Evolutionary conservation across 2,329 filamentous ascomycete genomes (phyloP), one percentile per base, ranked within the genome.

Genomic region (Colletotrichum trifolii): DNA sequence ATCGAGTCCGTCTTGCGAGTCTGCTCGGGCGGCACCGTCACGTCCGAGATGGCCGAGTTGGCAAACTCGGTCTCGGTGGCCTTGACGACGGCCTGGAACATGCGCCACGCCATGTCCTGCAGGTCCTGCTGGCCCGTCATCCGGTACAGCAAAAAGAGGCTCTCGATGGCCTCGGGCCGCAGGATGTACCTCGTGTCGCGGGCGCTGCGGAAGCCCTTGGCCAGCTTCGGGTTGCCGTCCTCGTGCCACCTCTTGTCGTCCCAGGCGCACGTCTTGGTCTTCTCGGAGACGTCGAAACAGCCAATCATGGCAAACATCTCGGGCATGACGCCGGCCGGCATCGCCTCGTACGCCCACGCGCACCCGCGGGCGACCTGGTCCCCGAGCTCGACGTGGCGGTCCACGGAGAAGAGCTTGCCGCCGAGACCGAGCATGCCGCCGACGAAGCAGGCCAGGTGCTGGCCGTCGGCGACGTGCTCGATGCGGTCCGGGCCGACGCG

Each of bases 131-230:
- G 75, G 1, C 81, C 84, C 0, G 83, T 86, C 53, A 85, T 78
- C 15, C 84, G 80, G 68, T 85, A 86, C 69, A 86, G 77, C 49
- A 85, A 70, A 63, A 87, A 87, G 11, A 87, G 76, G 68, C 81
- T 83, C 73, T 85, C 83, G 46, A 85, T 80, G n/a, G 82, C 83
- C 67, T 85, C 82, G 0, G 82, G 82, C 0, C 84, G 75, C 17
- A 87, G 75, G 10, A 83, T 74, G 60, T 87, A 86, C 4, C 80
- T 78, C 0, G 83, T 73, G 56, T 86, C 83, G 0, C 76, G 81
- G 9, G 78, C 78, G 68, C 88, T 85, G 53, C 83, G 88, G 74
- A 92, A 93, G 0, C 92, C 91, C 8, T 84, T 82, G 4, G 73
- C 71, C 13, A 76, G 57, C 4, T 66, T 66, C 0, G 71, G 64